These are phyloP conservation scores for Aspergillus olivimuriae DNA, from an alignment of 495 filamentous ascomycete genomes.

Conservation along the genomic window DNA sequence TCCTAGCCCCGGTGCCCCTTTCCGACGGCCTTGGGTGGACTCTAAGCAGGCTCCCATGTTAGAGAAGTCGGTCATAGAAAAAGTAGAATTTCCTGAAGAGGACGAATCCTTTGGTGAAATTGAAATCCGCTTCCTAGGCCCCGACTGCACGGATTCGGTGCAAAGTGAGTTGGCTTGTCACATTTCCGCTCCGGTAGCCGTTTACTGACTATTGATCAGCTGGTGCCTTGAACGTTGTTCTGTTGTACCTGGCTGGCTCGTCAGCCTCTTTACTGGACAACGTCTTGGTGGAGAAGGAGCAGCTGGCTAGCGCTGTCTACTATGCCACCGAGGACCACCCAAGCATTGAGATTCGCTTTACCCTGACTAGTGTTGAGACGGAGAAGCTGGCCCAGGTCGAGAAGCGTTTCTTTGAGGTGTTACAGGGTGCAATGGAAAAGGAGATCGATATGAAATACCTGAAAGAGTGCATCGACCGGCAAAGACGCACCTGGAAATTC, in stretches of 20 bases:
- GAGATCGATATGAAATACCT: slow-evolving; percentile 85
- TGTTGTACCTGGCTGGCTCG: slow-evolving; percentile 84
- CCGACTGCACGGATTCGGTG: slow-evolving; percentile 59
- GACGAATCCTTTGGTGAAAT: slow-evolving; percentile 91
- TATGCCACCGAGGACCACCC: slow-evolving; percentile 71
- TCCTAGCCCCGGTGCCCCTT: slow-evolving; percentile 63
- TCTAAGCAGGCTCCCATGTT: slow-evolving; percentile 70
- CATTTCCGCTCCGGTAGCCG: background rate
- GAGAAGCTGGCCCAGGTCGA: slow-evolving; percentile 79
- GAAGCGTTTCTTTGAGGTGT: slow-evolving; percentile 73
- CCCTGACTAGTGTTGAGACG: slow-evolving; percentile 77
- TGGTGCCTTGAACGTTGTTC: slow-evolving; percentile 66
- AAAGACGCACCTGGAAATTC: slow-evolving; percentile 71
- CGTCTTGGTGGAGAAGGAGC: slow-evolving; percentile 85
- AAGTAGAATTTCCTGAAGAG: slow-evolving; percentile 90
- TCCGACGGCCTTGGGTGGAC: slow-evolving; percentile 86
- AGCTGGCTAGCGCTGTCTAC: slow-evolving; percentile 76
- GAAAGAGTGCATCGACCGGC: slow-evolving; percentile 73
- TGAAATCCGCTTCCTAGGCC: slow-evolving; percentile 76
- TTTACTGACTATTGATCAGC: slow-evolving; percentile 27
- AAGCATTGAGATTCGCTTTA: slow-evolving; percentile 76
- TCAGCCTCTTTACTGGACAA: slow-evolving; percentile 91
- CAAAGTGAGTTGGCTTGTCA: slow-evolving; percentile 34
- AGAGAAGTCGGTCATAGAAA: slow-evolving; percentile 61
- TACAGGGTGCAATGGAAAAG: slow-evolving; percentile 71